These are phyloP conservation scores for Solanum pinnatisectum DNA, from an alignment of 257 asterid genomes.

Conservation along the genomic window DNA sequence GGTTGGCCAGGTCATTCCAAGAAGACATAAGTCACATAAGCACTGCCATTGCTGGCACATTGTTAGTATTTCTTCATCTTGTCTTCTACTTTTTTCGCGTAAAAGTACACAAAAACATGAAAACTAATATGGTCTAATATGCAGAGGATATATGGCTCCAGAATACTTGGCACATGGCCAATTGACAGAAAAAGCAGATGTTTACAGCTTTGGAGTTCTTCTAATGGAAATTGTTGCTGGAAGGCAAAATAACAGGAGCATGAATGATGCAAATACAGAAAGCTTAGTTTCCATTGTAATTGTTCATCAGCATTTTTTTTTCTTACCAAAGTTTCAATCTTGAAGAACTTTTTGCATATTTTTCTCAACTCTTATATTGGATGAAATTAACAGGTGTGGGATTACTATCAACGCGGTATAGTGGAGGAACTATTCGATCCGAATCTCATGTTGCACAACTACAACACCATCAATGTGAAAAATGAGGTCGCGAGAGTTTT, in stretches of 20 bases:
- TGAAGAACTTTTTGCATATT: neutral
- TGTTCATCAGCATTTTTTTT: neutral
- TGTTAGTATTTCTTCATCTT: conserved; percentile 7
- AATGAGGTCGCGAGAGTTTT: conserved; percentile 1
- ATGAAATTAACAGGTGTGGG: conserved; percentile 25
- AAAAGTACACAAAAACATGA: neutral
- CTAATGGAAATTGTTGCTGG: conserved; percentile 25
- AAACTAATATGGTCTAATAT: neutral
- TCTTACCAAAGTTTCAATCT: neutral
- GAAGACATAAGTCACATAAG: conserved; percentile 43
- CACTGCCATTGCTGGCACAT: conserved; percentile 40
- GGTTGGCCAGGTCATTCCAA: conserved; percentile 39
- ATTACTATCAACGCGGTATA: conserved; percentile 15
- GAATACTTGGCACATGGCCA: conserved; percentile 37
- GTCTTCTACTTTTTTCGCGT: neutral
- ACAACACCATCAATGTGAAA: neutral
- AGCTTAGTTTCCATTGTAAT: conserved; percentile 26
- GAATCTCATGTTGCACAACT: conserved; percentile 24
- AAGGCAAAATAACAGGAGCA: conserved; percentile 24
- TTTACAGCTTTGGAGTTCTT: conserved; percentile 34
- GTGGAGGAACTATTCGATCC: conserved; percentile 32
- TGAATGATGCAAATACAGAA: conserved; percentile 8
- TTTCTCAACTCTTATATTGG: neutral
- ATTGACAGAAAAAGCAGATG: conserved; percentile 33
- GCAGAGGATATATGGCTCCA: conserved; percentile 47